A percentile compares a stretch with the other conserved stretches of the same genome.
These are phyloP conservation scores for Aspergillus taichungensis DNA, from an alignment of 495 filamentous ascomycete species.

Conservation along the genomic window DNA sequence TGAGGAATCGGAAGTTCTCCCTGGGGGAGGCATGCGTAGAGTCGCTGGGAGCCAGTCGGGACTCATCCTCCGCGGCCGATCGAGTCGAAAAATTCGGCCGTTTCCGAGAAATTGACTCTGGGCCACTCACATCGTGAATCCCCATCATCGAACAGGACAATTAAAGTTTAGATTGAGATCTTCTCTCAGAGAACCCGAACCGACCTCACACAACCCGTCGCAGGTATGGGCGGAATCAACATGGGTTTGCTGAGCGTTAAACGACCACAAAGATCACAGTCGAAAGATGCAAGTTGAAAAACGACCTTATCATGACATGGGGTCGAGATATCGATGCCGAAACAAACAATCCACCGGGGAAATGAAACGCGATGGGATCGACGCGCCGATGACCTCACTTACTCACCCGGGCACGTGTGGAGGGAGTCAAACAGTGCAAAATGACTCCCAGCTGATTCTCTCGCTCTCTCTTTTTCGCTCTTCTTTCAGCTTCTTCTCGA, in stretches of 20 bases:
- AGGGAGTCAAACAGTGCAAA: constrained; percentile 33
- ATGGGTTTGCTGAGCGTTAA: too few species aligned
- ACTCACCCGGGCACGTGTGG: too few species aligned
- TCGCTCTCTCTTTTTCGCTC: constrained; percentile 1
- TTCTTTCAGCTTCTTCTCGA: constrained; percentile 4
- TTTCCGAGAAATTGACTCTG: constrained; percentile 28
- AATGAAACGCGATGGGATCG: too few species aligned
- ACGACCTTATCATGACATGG: too few species aligned
- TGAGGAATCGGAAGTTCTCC: constrained; percentile 16
- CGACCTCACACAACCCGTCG: too few species aligned
- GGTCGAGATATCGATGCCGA: too few species aligned
- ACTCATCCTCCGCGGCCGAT: constrained; percentile 46
- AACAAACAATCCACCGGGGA: too few species aligned
- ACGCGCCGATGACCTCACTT: too few species aligned
- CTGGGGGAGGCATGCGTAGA: constrained; percentile 12
- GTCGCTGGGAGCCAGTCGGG: constrained; percentile 37
- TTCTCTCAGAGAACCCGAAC: too few species aligned
- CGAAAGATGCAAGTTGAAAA: too few species aligned
- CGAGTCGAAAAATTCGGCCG: constrained; percentile 46
- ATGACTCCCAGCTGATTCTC: constrained; percentile 7
- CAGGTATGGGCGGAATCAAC: too few species aligned
- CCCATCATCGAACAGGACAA: constrained; percentile 14
- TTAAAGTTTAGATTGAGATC: background rate
- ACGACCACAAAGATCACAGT: too few species aligned
- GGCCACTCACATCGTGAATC: constrained; percentile 14